Base-by-base conservation (phyloP, 495 filamentous ascomycete genomes). In the Lasiosphaeria ovina region DNA sequence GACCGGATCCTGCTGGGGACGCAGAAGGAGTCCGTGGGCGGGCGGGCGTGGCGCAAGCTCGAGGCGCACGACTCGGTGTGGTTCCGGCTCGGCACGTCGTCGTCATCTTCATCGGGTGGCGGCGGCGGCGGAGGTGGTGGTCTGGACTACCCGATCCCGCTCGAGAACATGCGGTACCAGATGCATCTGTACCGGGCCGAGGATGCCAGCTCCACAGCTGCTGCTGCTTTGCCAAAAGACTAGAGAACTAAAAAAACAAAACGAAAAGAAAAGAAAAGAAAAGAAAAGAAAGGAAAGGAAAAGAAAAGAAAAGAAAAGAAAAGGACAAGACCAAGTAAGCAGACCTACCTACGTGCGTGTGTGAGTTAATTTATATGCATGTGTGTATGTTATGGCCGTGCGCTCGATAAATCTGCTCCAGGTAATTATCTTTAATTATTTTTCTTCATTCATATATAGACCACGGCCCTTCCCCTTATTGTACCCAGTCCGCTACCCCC, bases 151-250 rank as follows among this genome's bases (percentile, higher is more conserved):
- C 89, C 92, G 17, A 90, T 98, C 65, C 71, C 79, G 57, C 77
- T 97, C 72, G 93, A 98, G 77, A 89, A 96, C 73, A 96, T 96
- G 92, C 84, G 93, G 56, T 97, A 90, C 77, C 92, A 96, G 74
- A 77, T 96, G 64, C 91, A 95, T 79, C 66, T 97, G 9, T 97
- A 93, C 64, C 69, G 72, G 44, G 71, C 65, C 5, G 60, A 62
- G 35, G 65, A 59, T 44, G 63, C 55, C 31, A n/a, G 24, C 14
- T 5, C 38, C 11, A 36, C 35, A 31, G 6, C 16, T 31, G 31
- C 35, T 48, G 33, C 31, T 49, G 44, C 40, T 54, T 11, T 50
- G 34, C 36, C 17, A 45, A 38, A 58, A 55, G 44, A 32, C 3
- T 24, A 40, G 31, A 53, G 38, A 24, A 16, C 24, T 3, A 3